A percentile compares a stretch with the other conserved stretches of the same genome.
phyloP scores from a whole-genome alignment of 768 basidiomycete genomes.

The Plicaturopsis crispa region DNA sequence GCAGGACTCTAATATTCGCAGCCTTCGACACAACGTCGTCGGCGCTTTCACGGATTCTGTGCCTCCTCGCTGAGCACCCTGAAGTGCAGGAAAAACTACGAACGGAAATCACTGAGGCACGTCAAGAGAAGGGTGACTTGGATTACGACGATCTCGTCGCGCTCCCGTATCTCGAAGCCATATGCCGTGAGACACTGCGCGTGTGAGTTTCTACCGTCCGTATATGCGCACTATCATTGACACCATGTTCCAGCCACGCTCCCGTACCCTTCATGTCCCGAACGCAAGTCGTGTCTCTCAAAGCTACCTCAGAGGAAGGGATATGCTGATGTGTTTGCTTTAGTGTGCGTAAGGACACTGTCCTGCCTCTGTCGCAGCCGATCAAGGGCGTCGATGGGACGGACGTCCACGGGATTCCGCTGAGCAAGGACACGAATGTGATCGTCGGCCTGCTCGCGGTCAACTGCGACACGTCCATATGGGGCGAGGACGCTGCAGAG shows the following conservation, averaged over 20 bases:
- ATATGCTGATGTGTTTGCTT: not conserved
- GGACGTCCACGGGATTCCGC: slow-evolving; percentile 24
- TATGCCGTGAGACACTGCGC: slow-evolving; percentile 31
- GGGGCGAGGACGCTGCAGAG: slow-evolving; percentile 39
- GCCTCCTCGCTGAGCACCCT: slow-evolving; percentile 25
- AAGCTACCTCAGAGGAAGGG: not conserved
- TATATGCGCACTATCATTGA: slow-evolving; percentile 11
- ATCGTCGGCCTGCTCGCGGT: slow-evolving; percentile 27
- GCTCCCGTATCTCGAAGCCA: slow-evolving; percentile 29
- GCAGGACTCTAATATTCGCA: slow-evolving; percentile 30
- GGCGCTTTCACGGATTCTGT: slow-evolving; percentile 28
- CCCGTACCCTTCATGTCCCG: slow-evolving; percentile 12
- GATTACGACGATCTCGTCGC: slow-evolving; percentile 27
- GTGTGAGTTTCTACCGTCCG: slow-evolving; percentile 20
- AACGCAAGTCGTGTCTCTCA: slow-evolving; percentile 12
- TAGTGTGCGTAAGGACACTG: slow-evolving; percentile 26
- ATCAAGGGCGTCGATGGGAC: slow-evolving; percentile 28
- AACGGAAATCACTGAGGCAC: slow-evolving; percentile 22
- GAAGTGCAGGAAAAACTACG: slow-evolving; percentile 32
- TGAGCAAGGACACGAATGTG: slow-evolving; percentile 32
- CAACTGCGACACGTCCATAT: slow-evolving; percentile 32
- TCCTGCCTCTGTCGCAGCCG: slow-evolving; percentile 34
- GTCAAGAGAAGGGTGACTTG: slow-evolving; percentile 16
- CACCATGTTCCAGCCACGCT: not conserved
- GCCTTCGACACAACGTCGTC: slow-evolving; percentile 38